Base-by-base conservation (phyloP, 1,284 basidiomycete species). In the Cryptococcus maquisensis region DNA sequence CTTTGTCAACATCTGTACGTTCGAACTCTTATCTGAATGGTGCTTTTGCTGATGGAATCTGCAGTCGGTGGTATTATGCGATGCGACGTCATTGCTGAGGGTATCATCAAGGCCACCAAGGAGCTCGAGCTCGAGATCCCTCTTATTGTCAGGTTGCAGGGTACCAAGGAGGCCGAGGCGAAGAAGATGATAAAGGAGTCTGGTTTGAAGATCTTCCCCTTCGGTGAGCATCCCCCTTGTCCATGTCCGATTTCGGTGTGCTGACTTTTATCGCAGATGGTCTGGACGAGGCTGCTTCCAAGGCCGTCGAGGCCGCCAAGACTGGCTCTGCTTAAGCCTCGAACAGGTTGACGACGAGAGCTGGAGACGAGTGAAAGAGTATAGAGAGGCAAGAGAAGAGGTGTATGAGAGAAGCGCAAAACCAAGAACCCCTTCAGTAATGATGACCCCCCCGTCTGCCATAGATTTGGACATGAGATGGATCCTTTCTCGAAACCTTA, bases 101-200 rank as follows among this genome's bases (percentile, higher is more conserved):
- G 95, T 75, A 95, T 98, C 73, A 98, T 99, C 80, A 92, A 91
- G 72, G 95, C 95, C 23, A 92, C 94, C 46, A 90, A 90, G 77
- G 94, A 98, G 74, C 82, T 99, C 40, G 78, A 85, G 48, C 79
- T 99, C 55, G 82, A 76, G 16, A 87, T 98, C 60, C 96, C 96
- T 46, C 78, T 98, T 45, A 84, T 98, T 56, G 96, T 98, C 46
- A 83, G 95, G 61, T 81, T 98, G 62, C 97, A 98, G 79, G 95
- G 95, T 47, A 98, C 94, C 23, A 98, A 94, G 78, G 95, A 98
- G 77, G 80, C 80, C 52, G 94, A 98, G 78, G 95, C 95, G 10
- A 98, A 98, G 80, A 80, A 88, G 71, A 87, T 96, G 85, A 96
- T 96, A 77, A 86, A 81, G 71, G 83, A 91, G 52, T 95, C 91